Evolutionary conservation across 345 rosid species (phyloP).

Genomic region (Angophora floribunda): DNA sequence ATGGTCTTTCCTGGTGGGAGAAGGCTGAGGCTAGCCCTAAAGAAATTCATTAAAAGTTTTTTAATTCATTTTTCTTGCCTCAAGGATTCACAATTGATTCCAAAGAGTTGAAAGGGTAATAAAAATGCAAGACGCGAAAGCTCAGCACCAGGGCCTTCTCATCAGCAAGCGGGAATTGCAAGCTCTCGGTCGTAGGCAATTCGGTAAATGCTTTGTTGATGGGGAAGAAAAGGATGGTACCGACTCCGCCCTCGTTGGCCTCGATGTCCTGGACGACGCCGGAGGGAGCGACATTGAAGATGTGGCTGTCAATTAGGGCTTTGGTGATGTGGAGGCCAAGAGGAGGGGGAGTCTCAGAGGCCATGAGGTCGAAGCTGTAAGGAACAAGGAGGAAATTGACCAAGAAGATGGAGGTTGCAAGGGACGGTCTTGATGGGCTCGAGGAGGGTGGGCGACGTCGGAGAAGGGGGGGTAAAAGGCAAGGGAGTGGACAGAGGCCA

Average conservation of each 20-base stretch:
- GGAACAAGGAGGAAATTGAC: not conserved
- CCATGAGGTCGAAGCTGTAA: no score
- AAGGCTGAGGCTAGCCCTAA: slow-evolving; percentile 19
- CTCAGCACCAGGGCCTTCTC: slow-evolving; percentile 52
- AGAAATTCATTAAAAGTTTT: slow-evolving; percentile 43
- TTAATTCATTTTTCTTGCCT: slow-evolving; percentile 48
- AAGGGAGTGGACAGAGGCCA: no score
- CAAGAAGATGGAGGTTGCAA: no score
- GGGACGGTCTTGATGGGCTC: no score
- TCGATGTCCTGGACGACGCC: slow-evolving; percentile 68
- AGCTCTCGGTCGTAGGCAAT: slow-evolving; percentile 46
- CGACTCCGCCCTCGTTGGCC: slow-evolving; percentile 72
- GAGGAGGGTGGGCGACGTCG: no score
- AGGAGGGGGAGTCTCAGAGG: slow-evolving; percentile 35
- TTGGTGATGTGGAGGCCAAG: slow-evolving; percentile 45
- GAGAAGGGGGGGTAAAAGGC: no score
- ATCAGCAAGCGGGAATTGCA: slow-evolving; percentile 61
- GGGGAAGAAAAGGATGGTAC: slow-evolving; percentile 73
- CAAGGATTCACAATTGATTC: slow-evolving; percentile 82
- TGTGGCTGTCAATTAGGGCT: slow-evolving; percentile 36
- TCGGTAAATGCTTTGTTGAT: slow-evolving; percentile 65
- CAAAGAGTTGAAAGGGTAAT: slow-evolving; percentile 77
- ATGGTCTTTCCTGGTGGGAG: slow-evolving; percentile 52
- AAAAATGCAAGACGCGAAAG: slow-evolving; percentile 78
- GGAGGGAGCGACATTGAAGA: slow-evolving; percentile 66